Base-by-base conservation (phyloP, 2,329 filamentous ascomycete species). In the Paecilomyces fulvus region DNA sequence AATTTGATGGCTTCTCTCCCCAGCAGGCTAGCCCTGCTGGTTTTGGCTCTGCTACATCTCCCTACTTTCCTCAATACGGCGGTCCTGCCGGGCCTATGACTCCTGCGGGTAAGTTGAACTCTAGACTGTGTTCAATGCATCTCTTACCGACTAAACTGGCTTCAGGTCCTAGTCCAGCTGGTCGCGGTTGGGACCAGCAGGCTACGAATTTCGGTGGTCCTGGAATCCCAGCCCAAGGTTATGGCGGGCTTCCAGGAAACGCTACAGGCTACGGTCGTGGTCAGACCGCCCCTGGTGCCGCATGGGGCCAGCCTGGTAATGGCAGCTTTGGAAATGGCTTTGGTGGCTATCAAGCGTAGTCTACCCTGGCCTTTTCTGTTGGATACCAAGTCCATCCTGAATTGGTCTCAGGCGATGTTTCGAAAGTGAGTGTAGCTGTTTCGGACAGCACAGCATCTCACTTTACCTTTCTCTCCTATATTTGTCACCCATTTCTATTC, bases 1-100 rank as follows among this genome's bases (percentile, higher is more conserved):
- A 88, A 67, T 88, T 87, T 64, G 95, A 96, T 66, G 89, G 90
- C 65, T 92, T 89, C 70, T 86, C 88, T 65, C 87, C 92, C 55
- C 89, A 92, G 71, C 89, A 85, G 66, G 87, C 82, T 65, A 86
- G 84, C 75, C 86, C 81, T 63, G 84, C 83, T 55, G 79, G 77
- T 56, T 96, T 73, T 65, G 70, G 87, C 69, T 87, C 89, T 61
- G 89, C 86, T 65, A 89, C 90, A 49, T 88, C 90, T 58, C 78
- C 80, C 33, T 96, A 90, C 79, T 97, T 96, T 74, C 91, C 92
- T 63, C 94, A 97, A 76, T 97, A 97, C 71, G 87, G 88, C 70
- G 89, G 89, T 82, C 83, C 80, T 59, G 74, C 73, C 60, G 78
- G 77, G 63, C 79, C 81, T 25, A 85, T 87, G 80, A 86, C 80